These are phyloP conservation scores for Scalesia atractyloides DNA, from an alignment of 129 eudicot genomes.

Conservation along the genomic window DNA sequence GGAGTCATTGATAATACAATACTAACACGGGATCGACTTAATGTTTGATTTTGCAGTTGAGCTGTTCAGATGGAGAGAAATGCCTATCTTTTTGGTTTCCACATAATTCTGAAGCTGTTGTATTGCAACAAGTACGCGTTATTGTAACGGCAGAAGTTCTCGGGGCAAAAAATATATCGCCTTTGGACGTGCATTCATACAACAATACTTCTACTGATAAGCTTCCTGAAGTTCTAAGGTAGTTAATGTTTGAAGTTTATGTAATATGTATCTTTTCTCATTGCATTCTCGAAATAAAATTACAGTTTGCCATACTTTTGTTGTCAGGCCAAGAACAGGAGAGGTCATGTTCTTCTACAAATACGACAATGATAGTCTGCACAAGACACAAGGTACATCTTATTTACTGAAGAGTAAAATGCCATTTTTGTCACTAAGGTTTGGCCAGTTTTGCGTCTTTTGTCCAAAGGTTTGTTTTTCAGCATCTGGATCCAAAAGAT, in stretches of 20 bases:
- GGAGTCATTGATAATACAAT: too few species aligned
- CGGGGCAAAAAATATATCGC: conserved; percentile 39
- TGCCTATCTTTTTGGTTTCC: conserved; percentile 55
- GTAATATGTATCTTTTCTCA: background rate
- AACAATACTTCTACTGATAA: conserved; percentile 38
- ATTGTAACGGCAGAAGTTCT: conserved; percentile 58
- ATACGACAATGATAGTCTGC: conserved; percentile 67
- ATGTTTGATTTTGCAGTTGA: conserved; percentile 46
- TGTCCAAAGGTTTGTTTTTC: too few species aligned
- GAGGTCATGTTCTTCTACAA: conserved; percentile 82
- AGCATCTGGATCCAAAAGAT: too few species aligned
- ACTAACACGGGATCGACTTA: too few species aligned
- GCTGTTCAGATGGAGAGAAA: conserved; percentile 47
- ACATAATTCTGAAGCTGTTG: conserved; percentile 46
- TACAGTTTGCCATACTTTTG: conserved; percentile 17
- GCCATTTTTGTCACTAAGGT: too few species aligned
- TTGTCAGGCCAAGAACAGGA: conserved; percentile 77
- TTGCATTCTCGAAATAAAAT: conserved; percentile 16
- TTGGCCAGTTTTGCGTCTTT: too few species aligned
- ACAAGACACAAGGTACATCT: conserved; percentile 79
- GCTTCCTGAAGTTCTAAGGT: conserved; percentile 62
- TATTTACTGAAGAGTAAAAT: background rate
- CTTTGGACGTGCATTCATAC: too few species aligned
- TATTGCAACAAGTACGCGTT: conserved; percentile 63
- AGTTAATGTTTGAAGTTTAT: conserved; percentile 28